A percentile compares a stretch with the other conserved stretches of the same genome.
These are phyloP conservation scores for Colletotrichum sidae DNA, from an alignment of 2,329 filamentous ascomycete species.

Conservation along the genomic window DNA sequence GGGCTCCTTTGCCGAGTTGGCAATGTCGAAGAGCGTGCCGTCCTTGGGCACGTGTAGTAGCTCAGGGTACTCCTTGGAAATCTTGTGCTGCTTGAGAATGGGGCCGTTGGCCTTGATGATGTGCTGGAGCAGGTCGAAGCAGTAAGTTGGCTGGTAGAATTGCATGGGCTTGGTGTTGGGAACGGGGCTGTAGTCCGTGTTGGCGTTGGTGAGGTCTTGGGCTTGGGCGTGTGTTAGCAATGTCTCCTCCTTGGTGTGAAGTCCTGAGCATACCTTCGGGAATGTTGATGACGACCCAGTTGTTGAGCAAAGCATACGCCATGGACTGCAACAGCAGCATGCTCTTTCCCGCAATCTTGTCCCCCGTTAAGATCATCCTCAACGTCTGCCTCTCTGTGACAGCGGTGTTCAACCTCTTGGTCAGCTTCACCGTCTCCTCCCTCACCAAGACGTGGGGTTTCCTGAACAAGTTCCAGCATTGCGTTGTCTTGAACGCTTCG, in stretches of 20 bases:
- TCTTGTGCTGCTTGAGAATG: constrained; percentile 66
- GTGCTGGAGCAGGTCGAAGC: constrained; percentile 77
- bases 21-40: constrained; percentile 75
- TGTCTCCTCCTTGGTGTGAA: not conserved
- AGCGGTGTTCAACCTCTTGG: constrained; percentile 70
- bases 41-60: constrained; percentile 71
- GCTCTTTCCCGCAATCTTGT: constrained; percentile 85
- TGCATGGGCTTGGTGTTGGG: constrained; percentile 66
- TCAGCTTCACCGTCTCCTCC: constrained; percentile 80
- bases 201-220: constrained; percentile 82
- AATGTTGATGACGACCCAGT: constrained; percentile 90
- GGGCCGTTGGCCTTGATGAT: constrained; percentile 78
- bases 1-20: constrained; percentile 77
- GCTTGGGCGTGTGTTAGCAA: constrained; percentile 59
- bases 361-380: constrained; percentile 78
- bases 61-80: constrained; percentile 58
- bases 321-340: constrained; percentile 86
- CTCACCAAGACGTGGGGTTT: constrained; percentile 83
- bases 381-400: constrained; percentile 65
- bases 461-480: constrained; percentile 89
- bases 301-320: constrained; percentile 81
- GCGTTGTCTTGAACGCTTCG: constrained; percentile 90
- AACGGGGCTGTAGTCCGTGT: constrained; percentile 83
- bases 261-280: constrained; percentile 77
- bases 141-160: constrained; percentile 85